Evolutionary conservation across 2,329 filamentous ascomycete genomes (phyloP).

Genomic region (Aspergillus phoenicis): DNA sequence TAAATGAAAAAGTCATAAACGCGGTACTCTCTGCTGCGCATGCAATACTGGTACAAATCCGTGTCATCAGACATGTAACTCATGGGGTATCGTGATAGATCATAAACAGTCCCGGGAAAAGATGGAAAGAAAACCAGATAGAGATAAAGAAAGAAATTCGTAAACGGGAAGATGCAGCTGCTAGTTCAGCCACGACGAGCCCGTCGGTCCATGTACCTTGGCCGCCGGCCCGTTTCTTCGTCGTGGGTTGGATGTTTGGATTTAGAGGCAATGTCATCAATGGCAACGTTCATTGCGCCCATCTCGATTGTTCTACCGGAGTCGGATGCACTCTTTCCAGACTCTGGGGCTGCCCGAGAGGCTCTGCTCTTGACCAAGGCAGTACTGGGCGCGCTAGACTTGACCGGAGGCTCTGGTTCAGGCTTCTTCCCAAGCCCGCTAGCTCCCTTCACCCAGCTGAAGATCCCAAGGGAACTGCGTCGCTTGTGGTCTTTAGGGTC

Average conservation of each 20-base stretch:
- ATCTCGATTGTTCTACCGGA: constrained; percentile 2
- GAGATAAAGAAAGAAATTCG: not conserved
- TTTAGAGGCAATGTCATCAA: constrained; percentile 22
- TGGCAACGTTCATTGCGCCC: constrained; percentile 10
- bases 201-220: constrained; percentile 36
- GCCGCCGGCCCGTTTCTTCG: constrained; percentile 26
- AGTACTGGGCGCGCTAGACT: not conserved
- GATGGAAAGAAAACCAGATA: not conserved
- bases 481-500: constrained; percentile 39
- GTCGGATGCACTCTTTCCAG: constrained; percentile 12
- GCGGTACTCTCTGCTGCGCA: constrained; percentile 2
- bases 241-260: constrained; percentile 19
- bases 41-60: constrained; percentile 4
- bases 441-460: constrained; percentile 45
- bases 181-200: constrained; percentile 25
- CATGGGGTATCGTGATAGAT: constrained; percentile 24
- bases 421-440: constrained; percentile 29
- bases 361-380: constrained; percentile 20
- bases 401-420: constrained; percentile 15
- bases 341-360: constrained; percentile 19
- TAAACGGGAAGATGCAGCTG: not conserved
- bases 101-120: constrained; percentile 9
- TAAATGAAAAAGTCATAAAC: not conserved
- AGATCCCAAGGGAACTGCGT: constrained; percentile 41
- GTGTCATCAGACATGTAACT: constrained; percentile 15